phyloP scores from a whole-genome alignment of 2,329 filamentous ascomycete genomes.

The Aspergillus unguis region DNA sequence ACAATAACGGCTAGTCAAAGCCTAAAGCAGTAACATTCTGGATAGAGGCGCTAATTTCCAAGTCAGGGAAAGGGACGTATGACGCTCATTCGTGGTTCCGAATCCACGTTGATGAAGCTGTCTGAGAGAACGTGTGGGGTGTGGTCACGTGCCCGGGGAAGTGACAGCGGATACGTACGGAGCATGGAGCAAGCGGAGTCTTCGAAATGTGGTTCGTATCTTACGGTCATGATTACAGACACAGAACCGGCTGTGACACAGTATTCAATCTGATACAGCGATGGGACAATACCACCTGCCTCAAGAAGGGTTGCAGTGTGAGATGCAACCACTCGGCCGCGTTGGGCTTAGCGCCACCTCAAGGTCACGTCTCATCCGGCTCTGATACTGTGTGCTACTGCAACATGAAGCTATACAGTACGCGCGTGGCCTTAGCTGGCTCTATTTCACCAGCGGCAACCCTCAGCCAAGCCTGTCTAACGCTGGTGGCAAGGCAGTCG shows the following conservation, averaged over 20 bases:
- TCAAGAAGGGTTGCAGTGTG: slow-evolving; percentile 24
- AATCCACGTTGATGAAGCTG: slow-evolving; percentile 9
- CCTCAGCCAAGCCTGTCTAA: neutral
- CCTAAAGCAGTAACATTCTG: slow-evolving; percentile 6
- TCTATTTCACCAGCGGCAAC: neutral
- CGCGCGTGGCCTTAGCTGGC: neutral
- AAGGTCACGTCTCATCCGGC: neutral
- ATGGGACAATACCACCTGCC: slow-evolving; percentile 15
- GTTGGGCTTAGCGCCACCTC: slow-evolving; percentile 1
- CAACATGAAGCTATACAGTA: slow-evolving; percentile 19
- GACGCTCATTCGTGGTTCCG: slow-evolving; percentile 3
- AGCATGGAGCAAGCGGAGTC: too few relatives aligned
- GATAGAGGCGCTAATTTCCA: neutral
- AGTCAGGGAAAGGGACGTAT: neutral
- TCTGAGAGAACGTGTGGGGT: slow-evolving; percentile 10
- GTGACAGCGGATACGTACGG: too few relatives aligned
- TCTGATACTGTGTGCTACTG: slow-evolving; percentile 12
- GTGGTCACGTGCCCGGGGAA: neutral
- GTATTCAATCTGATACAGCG: neutral
- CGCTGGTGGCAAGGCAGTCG: neutral
- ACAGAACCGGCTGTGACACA: neutral
- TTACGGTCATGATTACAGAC: neutral
- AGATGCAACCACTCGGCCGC: slow-evolving; percentile 26
- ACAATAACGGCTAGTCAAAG: neutral
- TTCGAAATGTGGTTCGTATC: too few relatives aligned